Evolutionary conservation across 345 rosid genomes (phyloP).

Genomic region (Citrus unshiu): DNA sequence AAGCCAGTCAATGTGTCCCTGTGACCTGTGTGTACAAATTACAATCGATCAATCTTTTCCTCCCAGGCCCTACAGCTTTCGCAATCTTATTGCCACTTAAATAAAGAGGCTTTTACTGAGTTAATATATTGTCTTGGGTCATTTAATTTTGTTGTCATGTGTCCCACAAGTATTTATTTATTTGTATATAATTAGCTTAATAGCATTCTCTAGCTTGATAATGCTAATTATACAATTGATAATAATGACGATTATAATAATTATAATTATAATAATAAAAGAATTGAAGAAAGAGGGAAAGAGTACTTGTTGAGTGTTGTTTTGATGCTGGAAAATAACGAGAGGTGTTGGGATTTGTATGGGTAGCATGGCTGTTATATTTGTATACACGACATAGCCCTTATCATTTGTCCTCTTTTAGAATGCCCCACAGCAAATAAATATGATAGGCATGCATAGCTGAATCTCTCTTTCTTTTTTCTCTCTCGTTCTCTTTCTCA

Average conservation of each 20-base stretch:
- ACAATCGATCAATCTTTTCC: not conserved
- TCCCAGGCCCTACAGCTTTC: not conserved
- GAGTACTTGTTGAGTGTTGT: not conserved
- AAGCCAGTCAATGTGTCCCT: constrained; percentile 16
- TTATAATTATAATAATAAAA: not conserved
- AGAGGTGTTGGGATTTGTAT: constrained; percentile 12
- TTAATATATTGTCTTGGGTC: constrained; percentile 12
- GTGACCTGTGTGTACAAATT: not conserved
- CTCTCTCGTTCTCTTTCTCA: not conserved
- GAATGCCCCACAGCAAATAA: constrained; percentile 8
- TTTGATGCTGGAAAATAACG: constrained; percentile 4
- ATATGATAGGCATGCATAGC: not conserved
- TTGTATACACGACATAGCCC: not conserved
- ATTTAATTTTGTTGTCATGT: constrained; percentile 11
- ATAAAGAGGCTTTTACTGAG: not conserved
- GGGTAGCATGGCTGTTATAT: constrained; percentile 7
- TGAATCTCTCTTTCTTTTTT: not conserved
- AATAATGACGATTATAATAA: not conserved
- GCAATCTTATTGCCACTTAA: not conserved
- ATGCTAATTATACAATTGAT: constrained; percentile 4
- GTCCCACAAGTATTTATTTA: constrained; percentile 22
- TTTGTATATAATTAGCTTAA: too few species aligned
- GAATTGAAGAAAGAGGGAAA: not conserved
- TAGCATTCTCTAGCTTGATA: not conserved
- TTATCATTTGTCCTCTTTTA: constrained; percentile 7